These are phyloP conservation scores for Monosporascus sp. DNA, from an alignment of 2,329 filamentous ascomycete species.

Conservation along the genomic window DNA sequence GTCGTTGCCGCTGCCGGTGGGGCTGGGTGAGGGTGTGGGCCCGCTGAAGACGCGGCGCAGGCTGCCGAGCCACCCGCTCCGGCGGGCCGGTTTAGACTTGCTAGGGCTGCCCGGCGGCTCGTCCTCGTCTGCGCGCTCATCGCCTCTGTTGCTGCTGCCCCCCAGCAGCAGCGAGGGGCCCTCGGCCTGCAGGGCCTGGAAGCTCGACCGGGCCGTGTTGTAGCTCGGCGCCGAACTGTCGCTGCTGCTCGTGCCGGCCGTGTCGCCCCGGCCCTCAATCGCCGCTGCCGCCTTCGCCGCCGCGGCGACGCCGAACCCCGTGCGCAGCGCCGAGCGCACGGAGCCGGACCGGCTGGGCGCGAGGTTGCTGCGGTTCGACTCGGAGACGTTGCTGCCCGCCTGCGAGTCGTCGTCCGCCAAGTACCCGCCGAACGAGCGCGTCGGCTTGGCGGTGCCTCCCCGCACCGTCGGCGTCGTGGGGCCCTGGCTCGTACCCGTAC, in stretches of 20 bases:
- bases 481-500: neutral
- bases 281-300: slow-evolving; percentile 21
- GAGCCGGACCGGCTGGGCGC: slow-evolving; percentile 33
- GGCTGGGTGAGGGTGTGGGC: slow-evolving; percentile 27
- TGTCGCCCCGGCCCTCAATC: slow-evolving; percentile 28
- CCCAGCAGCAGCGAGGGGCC: slow-evolving; percentile 44
- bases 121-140: slow-evolving; percentile 25
- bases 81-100: slow-evolving; percentile 50
- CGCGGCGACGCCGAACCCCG: slow-evolving; percentile 28
- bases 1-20: slow-evolving; percentile 16
- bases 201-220: slow-evolving; percentile 50
- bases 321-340: slow-evolving; percentile 29
- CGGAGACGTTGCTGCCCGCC: slow-evolving; percentile 53
- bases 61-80: slow-evolving; percentile 59
- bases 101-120: slow-evolving; percentile 48
- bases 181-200: slow-evolving; percentile 47
- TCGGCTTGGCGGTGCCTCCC: slow-evolving; percentile 5
- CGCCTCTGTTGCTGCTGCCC: slow-evolving; percentile 4
- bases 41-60: slow-evolving; percentile 58
- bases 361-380: slow-evolving; percentile 43
- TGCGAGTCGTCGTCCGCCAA: slow-evolving; percentile 42
- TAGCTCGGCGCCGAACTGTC: slow-evolving; percentile 36
- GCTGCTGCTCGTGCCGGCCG: slow-evolving; percentile 23
- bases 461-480: slow-evolving; percentile 9
- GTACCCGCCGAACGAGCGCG: slow-evolving; percentile 21